These are phyloP conservation scores for Alternaria ventricosa DNA, from an alignment of 2,329 filamentous ascomycete species.

Conservation along the genomic window DNA sequence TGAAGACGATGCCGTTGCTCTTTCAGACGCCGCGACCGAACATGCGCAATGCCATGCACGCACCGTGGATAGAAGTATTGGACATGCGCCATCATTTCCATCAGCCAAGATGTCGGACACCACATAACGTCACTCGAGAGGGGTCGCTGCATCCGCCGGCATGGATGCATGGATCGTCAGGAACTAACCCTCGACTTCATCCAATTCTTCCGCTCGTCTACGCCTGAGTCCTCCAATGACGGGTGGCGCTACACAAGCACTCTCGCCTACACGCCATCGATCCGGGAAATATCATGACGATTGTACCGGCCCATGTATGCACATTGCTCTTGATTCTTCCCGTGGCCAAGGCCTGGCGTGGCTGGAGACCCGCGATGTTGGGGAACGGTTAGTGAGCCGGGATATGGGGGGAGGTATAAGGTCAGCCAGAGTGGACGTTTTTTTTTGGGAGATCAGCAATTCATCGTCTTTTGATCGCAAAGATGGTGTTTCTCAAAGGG, in stretches of 20 bases:
- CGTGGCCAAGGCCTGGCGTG: constrained; percentile 13
- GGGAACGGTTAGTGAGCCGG: neutral
- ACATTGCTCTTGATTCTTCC: constrained; percentile 10
- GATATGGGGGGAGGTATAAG: constrained; percentile 8
- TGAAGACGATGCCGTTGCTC: neutral
- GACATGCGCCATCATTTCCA: neutral
- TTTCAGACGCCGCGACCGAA: neutral
- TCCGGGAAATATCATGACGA: constrained; percentile 15
- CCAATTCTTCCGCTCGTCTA: constrained; percentile 28
- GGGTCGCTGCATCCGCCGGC: constrained; percentile 13
- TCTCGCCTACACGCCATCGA: neutral
- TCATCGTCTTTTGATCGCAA: constrained; percentile 17
- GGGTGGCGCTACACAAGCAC: constrained; percentile 4
- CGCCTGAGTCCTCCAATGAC: constrained; percentile 33
- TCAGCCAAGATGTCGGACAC: neutral
- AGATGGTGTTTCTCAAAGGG: constrained; percentile 28
- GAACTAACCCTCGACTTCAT: constrained; percentile 11
- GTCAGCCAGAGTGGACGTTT: neutral
- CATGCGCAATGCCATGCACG: neutral
- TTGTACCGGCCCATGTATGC: constrained; percentile 6
- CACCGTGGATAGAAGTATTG: neutral
- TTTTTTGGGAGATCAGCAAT: constrained; percentile 5
- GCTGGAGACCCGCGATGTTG: constrained; percentile 3
- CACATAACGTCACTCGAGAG: constrained; percentile 12
- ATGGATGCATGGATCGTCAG: constrained; percentile 26